These are phyloP conservation scores for Chlamydomonas sp. DNA, from an alignment of 139 green algal genomes.

Conservation along the genomic window DNA sequence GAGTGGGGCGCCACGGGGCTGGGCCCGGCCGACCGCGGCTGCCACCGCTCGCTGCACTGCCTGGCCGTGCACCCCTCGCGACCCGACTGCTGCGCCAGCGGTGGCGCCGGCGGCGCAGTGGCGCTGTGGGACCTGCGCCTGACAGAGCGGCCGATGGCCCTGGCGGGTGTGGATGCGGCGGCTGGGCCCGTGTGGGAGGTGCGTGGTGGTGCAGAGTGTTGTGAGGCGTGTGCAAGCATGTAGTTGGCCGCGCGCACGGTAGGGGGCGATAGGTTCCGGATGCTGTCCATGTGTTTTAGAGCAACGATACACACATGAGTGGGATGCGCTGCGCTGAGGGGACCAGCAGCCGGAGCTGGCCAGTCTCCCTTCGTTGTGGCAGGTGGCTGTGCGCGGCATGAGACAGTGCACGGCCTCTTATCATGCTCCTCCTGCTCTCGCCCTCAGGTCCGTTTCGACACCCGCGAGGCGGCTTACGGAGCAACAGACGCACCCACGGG, in stretches of 20 bases:
- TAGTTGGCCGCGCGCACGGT: neutral
- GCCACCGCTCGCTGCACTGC: constrained; percentile 40
- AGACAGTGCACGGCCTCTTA: neutral
- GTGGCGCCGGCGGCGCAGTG: constrained; percentile 46
- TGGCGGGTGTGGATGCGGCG: neutral
- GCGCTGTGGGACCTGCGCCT: constrained; percentile 72
- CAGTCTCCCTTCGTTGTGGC: no score
- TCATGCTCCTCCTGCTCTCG: neutral
- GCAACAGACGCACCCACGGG: neutral
- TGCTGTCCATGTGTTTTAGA: neutral
- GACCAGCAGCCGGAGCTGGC: no score
- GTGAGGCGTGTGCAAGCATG: neutral
- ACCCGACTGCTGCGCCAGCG: constrained; percentile 63
- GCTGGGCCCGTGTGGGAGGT: constrained; percentile 60
- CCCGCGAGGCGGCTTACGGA: neutral
- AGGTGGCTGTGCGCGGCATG: no score
- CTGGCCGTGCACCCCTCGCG: constrained; percentile 64
- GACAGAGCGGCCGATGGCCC: constrained; percentile 20
- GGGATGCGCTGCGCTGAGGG: no score
- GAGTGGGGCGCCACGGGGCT: constrained; percentile 58
- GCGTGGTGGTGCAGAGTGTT: neutral
- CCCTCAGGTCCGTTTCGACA: constrained; percentile 46
- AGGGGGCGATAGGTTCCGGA: neutral
- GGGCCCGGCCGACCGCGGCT: constrained; percentile 17
- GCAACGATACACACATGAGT: neutral